phyloP scores from a whole-genome alignment of 2,329 filamentous ascomycete species.

The Fusarium heterosporum region DNA sequence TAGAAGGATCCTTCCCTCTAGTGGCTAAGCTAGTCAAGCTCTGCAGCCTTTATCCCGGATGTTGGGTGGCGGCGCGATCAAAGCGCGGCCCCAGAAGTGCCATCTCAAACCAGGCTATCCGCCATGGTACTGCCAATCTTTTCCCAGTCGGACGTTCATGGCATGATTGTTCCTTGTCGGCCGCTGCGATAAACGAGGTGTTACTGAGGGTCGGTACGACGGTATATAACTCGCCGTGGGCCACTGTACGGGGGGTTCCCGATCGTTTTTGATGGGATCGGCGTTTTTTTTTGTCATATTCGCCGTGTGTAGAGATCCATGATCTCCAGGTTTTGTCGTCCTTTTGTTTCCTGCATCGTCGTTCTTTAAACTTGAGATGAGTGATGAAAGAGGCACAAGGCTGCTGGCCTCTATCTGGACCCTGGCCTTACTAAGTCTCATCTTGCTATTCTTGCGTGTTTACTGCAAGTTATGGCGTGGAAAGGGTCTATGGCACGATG shows the following conservation, averaged over 20 bases:
- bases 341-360: not conserved
- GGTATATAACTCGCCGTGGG: slow-evolving; percentile 25
- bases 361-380: slow-evolving; percentile 29
- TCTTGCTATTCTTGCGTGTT: slow-evolving; percentile 49
- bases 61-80: slow-evolving; percentile 13
- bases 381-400: slow-evolving; percentile 47
- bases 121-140: slow-evolving; percentile 30
- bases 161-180: slow-evolving; percentile 12
- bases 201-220: not conserved
- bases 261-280: slow-evolving; percentile 23
- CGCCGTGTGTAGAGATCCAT: not conserved
- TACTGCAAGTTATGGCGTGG: slow-evolving; percentile 54
- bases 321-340: not conserved
- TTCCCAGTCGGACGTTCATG: slow-evolving; percentile 28
- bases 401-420: slow-evolving; percentile 50
- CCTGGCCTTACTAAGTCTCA: slow-evolving; percentile 37
- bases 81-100: slow-evolving; percentile 4
- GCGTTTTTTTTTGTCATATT: slow-evolving; percentile 3
- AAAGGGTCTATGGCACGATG: slow-evolving; percentile 54
- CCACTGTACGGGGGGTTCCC: slow-evolving; percentile 14
- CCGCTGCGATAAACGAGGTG: not conserved
- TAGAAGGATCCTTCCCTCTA: not conserved
- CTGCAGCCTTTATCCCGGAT: not conserved
- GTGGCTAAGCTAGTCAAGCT: not conserved
- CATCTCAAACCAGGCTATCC: not conserved